Base-by-base conservation (phyloP, 75 land plant genomes). In the Larix kaempferi region DNA sequence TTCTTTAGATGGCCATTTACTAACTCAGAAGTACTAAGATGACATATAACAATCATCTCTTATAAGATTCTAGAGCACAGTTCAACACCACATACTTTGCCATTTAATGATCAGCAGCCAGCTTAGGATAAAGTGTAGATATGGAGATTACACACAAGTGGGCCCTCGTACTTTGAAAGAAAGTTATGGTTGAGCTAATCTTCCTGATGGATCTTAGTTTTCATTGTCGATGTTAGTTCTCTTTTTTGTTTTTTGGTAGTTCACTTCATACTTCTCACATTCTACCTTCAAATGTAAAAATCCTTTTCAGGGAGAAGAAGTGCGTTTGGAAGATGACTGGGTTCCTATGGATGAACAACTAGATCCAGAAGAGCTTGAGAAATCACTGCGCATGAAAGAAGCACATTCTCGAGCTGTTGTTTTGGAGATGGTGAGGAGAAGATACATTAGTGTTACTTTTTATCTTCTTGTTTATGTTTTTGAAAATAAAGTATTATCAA, bases 261-360 rank as follows among this genome's bases (percentile, higher is more conserved):
- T 16, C 5, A 35, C 0, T 44, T 21, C 21, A 25, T 21, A 15
- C 15, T 57, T 74, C 16, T 56, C 63, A 60, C 19, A 14, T 60
- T 77, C 3, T 57, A 61, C 6, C 64, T 41, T 58, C 6, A 21
- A 16, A 59, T 71, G 33, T 11, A 6, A 58, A 13, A 4, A 57
- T 11, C 4, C 52, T 19, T 49, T 75, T 21, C 75, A 91, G 94
- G 90, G 83, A 37, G 95, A 87, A 82, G 99, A 95, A 57, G 95
- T 93, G 57, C 88, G 98, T 11, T 82, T 97, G 79, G 99, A 97
- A 80, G 99, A 97, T 87, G 98, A 97, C 73, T 97, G 99, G 99
- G 91, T 95, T 0, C 99, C 99, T 4, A 76, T 92, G 86, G 99
- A 97, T 86, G 98, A 97, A 72, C 80, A 78, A 79, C 56, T 91